Conservation (phyloP, 2,329 filamentous ascomycete genomes). For the Aplosporella prunicola region DNA sequence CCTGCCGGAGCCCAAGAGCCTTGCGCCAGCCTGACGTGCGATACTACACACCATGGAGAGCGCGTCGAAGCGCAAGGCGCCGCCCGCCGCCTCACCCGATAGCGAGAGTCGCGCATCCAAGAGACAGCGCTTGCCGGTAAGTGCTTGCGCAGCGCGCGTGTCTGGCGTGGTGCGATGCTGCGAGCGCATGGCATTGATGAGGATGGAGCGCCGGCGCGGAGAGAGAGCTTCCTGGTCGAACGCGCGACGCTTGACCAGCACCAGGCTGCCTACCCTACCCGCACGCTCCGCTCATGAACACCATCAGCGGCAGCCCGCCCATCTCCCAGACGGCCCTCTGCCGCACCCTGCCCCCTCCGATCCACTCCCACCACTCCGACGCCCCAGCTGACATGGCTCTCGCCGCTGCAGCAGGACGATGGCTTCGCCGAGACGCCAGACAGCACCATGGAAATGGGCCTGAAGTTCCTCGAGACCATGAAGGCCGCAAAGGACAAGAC, state of each 20-base stretch:
- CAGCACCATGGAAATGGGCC: conserved; percentile 60
- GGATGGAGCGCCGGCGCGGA: conserved; percentile 9
- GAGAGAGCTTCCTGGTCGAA: conserved; percentile 10
- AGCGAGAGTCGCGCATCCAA: conserved; percentile 46
- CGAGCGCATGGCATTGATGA: conserved; percentile 11
- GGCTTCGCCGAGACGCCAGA: conserved; percentile 48
- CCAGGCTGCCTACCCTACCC: conserved; percentile 16
- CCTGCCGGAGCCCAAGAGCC: background rate
- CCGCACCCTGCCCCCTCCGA: conserved; percentile 3
- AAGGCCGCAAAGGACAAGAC: conserved; percentile 71
- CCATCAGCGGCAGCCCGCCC: conserved; percentile 14
- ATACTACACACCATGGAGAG: conserved; percentile 28
- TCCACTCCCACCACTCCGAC: background rate
- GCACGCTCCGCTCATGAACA: conserved; percentile 20
- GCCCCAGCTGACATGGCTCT: conserved; percentile 7
- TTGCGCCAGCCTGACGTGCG: background rate
- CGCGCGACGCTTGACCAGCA: conserved; percentile 12
- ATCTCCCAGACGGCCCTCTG: background rate
- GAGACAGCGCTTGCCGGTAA: conserved; percentile 50
- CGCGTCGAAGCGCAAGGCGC: conserved; percentile 48
- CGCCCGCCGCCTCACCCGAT: conserved; percentile 39
- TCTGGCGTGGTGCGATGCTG: conserved; percentile 3
- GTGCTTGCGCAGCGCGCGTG: conserved; percentile 22
- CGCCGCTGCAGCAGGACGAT: conserved; percentile 19
- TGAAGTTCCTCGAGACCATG: conserved; percentile 66